Evolutionary conservation across 495 filamentous ascomycete species (phyloP).

Genomic region (Hypoxylon lienhwacheense): DNA sequence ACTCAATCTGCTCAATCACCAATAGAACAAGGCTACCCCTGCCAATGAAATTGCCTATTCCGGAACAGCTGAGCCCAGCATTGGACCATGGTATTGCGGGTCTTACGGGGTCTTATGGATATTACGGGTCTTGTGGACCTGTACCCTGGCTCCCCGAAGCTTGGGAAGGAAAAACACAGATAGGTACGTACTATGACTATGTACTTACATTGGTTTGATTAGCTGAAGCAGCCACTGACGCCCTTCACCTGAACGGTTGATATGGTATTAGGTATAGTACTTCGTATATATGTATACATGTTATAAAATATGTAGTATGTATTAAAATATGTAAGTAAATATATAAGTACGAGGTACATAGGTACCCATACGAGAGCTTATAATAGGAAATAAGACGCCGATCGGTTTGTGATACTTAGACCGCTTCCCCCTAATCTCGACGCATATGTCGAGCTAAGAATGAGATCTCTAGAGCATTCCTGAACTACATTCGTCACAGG

Average conservation of each 20-base stretch:
- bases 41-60: conserved; percentile 23
- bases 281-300: too few species aligned
- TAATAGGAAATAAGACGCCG: conserved; percentile 25
- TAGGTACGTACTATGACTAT: too few species aligned
- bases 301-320: too few species aligned
- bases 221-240: conserved; percentile 16
- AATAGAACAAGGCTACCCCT: conserved; percentile 11
- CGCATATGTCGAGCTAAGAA: not conserved
- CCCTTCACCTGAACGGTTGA: conserved; percentile 11
- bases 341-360: too few species aligned
- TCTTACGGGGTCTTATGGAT: too few species aligned
- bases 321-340: too few species aligned
- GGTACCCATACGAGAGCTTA: conserved; percentile 20
- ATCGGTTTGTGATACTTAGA: conserved; percentile 8
- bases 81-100: too few species aligned
- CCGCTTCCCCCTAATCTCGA: not conserved
- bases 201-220: conserved; percentile 29
- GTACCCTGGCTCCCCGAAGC: conserved; percentile 15
- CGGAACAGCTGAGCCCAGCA: conserved; percentile 23
- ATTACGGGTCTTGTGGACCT: not conserved
- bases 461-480: not conserved
- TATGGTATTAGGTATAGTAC: conserved; percentile 2
- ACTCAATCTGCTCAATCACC: not conserved
- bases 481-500: not conserved
- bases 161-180: conserved; percentile 17